phyloP scores from a whole-genome alignment of 2,329 filamentous ascomycete genomes.

The Colletotrichum sansevieriae region DNA sequence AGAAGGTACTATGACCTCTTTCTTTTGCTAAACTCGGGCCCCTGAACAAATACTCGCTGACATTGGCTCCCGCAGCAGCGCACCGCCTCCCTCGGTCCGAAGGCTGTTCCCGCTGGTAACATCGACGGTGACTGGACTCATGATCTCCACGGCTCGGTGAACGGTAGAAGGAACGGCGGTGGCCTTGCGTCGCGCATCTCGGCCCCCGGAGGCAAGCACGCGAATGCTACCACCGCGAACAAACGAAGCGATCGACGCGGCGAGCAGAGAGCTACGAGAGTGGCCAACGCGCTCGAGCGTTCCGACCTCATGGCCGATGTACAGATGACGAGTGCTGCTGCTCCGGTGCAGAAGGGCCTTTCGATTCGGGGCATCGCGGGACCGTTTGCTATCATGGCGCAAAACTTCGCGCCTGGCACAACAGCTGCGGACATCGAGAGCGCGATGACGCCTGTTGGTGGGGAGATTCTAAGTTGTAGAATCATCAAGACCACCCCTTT shows the following conservation, averaged over 20 bases:
- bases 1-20: slow-evolving; percentile 66
- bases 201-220: slow-evolving; percentile 51
- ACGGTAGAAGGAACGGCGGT: slow-evolving; percentile 47
- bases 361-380: slow-evolving; percentile 81
- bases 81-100: slow-evolving; percentile 48
- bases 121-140: slow-evolving; percentile 79
- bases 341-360: slow-evolving; percentile 61
- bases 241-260: slow-evolving; percentile 45
- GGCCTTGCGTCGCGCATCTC: slow-evolving; percentile 64
- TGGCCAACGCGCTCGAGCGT: slow-evolving; percentile 61
- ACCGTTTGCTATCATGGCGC: slow-evolving; percentile 79
- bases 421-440: slow-evolving; percentile 87
- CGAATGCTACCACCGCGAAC: slow-evolving; percentile 26
- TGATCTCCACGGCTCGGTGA: slow-evolving; percentile 70
- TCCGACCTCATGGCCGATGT: slow-evolving; percentile 49
- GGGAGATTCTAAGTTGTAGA: slow-evolving; percentile 75
- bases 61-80: slow-evolving; percentile 44
- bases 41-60: slow-evolving; percentile 41
- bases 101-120: slow-evolving; percentile 61
- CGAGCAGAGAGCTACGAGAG: slow-evolving; percentile 54
- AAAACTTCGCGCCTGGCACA: slow-evolving; percentile 86
- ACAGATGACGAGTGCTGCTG: slow-evolving; percentile 45
- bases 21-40: slow-evolving; percentile 11
- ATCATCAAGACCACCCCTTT: slow-evolving; percentile 77
- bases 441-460: slow-evolving; percentile 82